Base-by-base conservation (phyloP, 768 basidiomycete genomes). In the Suillus tomentosus region DNA sequence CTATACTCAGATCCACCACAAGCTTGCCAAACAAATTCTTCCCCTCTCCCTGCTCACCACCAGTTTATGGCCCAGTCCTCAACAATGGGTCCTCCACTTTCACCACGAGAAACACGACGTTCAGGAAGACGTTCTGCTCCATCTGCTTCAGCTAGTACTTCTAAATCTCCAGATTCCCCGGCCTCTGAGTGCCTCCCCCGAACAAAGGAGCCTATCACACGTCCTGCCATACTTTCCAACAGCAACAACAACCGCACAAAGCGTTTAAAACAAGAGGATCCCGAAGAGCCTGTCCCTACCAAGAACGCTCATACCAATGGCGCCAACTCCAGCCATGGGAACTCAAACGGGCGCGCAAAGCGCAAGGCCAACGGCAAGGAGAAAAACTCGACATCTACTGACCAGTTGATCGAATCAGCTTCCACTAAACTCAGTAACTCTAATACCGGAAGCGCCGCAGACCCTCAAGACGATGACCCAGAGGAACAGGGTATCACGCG, bases 81-180 rank as follows among this genome's bases (percentile, higher is more conserved):
- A 56, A 76, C 84, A 59, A 92, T 92, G 90, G 90, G 89, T 54
- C 90, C 90, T 15, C 90, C 90, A 7, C 82, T 88, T 57, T 90
- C 90, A 64, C 90, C 89, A 48, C 81, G 88, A 72, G 91, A 92
- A 77, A 88, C 89, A 60, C 82, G 91, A 69, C 88, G 91, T 67
- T 92, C 91, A 68, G 90, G 88, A 50, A 80, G 91, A 69, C 90
- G 90, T 63, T 87, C 88, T 64, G 84, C 81, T 5, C 88, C 86
- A 53, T 88, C 89, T 50, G 79, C 81, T 36, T 90, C 89, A 22
- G 82, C 86, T 37, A 86, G 86, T 76, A 81, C 83, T 65, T 88
- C 88, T 60, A 90, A 90, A 77, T 91, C 89, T 27, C 88, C 91
- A 69, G 88, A 89, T 76, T 89, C 89, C 19, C 82, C 85, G 76